Evolutionary conservation across 139 green algal species (phyloP), one percentile per base, ranked within the genome.

Genomic region (Coelastrella sp.): DNA sequence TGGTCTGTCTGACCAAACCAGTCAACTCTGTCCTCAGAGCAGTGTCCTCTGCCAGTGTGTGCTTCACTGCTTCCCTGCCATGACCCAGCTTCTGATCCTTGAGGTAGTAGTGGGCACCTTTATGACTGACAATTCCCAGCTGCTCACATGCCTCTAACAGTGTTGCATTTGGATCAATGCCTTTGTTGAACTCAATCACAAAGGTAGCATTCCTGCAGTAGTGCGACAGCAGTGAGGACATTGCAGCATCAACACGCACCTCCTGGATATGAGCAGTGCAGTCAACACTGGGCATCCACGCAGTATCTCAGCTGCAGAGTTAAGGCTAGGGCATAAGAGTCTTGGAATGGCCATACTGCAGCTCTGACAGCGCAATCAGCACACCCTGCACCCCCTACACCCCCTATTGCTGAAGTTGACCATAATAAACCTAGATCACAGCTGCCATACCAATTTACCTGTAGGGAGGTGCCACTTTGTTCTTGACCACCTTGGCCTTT

Each of bases 171-270:
- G 60, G 78, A 77, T 92, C 93, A 84, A 98, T 96, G 79, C 96
- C 96, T 30, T 84, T 81, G 41, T 91, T 92, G 87, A 97, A 98
- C 57, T 96, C 80, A 74, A 99, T 96, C 87, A 98, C 96, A 77
- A 99, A 97, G 80, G 96, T 89, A 13, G 93, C 95, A 32, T 48
- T 41, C 51, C 37, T 74, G 51, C 1, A 57, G 15, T 13, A 57
- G 11, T 23, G 45, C 11, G 11, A 57, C 45, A 57, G 11, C 45
- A 57, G 45, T 8, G n/a, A n/a, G n/a, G n/a, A n/a, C n/a, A n/a
- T n/a, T n/a, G n/a, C n/a, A n/a, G n/a, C n/a, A n/a, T n/a, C n/a
- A n/a, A n/a, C n/a, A n/a, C n/a, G n/a, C n/a, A n/a, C n/a, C n/a
- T n/a, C n/a, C n/a, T n/a, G n/a, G n/a, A n/a, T n/a, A n/a, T n/a